These are phyloP conservation scores for Panicum virgatum DNA, from an alignment of 202 grass and related monocot genomes.

Conservation along the genomic window DNA sequence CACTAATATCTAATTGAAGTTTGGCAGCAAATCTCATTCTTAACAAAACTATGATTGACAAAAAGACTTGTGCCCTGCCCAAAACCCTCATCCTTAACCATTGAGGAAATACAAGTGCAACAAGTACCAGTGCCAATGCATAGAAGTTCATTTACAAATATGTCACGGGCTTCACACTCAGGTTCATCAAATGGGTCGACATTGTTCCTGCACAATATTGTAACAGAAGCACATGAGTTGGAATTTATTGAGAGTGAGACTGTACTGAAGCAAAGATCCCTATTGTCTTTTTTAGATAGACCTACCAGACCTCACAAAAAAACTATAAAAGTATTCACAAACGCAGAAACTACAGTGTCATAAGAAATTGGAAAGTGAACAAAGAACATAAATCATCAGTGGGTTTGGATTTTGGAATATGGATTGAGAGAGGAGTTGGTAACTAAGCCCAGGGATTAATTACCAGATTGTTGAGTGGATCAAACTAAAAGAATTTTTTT, in stretches of 20 bases:
- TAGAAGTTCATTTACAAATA: conserved; percentile 88
- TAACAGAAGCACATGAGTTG: conserved; percentile 12
- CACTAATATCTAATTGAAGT: conserved; percentile 18
- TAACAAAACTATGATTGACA: neutral
- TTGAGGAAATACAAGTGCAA: conserved; percentile 14
- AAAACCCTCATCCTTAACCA: neutral
- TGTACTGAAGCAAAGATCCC: neutral
- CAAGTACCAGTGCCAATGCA: conserved; percentile 79
- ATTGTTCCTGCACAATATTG: conserved; percentile 52
- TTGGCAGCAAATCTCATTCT: neutral
- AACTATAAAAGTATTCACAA: neutral
- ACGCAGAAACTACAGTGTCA: conserved; percentile 13
- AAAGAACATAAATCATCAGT: conserved; percentile 11
- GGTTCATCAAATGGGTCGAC: conserved; percentile 87
- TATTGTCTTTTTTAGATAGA: neutral
- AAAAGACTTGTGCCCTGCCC: neutral
- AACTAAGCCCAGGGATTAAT: neutral
- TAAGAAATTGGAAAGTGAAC: conserved; percentile 6
- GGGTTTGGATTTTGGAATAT: conserved; percentile 10
- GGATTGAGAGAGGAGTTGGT: neutral
- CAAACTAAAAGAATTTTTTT: neutral
- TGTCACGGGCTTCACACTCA: conserved; percentile 84
- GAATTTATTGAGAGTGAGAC: neutral
- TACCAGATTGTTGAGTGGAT: neutral
- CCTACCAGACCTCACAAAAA: neutral